phyloP scores from a whole-genome alignment of 2,329 filamentous ascomycete genomes.

The Ophiostoma tasmaniense region DNA sequence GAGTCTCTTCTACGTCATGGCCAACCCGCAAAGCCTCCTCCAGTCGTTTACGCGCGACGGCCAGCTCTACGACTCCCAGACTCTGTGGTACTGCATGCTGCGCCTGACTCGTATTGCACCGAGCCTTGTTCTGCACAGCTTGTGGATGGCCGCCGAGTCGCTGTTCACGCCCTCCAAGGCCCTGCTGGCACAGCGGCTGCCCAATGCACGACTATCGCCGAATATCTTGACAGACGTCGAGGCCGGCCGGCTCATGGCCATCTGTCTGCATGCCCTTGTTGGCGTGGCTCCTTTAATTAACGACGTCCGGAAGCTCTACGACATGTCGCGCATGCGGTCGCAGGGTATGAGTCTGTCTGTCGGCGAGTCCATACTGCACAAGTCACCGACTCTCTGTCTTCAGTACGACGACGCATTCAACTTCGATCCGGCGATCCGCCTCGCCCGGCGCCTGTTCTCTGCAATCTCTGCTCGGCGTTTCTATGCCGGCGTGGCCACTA shows the following conservation, averaged over 20 bases:
- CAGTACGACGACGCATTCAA: slow-evolving; percentile 57
- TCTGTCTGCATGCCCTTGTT: slow-evolving; percentile 55
- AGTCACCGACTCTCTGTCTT: slow-evolving; percentile 44
- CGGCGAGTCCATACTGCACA: slow-evolving; percentile 37
- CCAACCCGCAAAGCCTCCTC: slow-evolving; percentile 46
- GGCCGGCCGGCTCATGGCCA: slow-evolving; percentile 46
- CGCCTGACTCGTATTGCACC: slow-evolving; percentile 49
- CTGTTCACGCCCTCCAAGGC: slow-evolving; percentile 48
- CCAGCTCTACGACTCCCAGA: slow-evolving; percentile 50
- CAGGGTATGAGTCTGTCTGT: slow-evolving; percentile 43
- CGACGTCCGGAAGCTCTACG: slow-evolving; percentile 42
- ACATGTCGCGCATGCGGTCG: slow-evolving; percentile 53
- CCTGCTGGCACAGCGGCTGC: slow-evolving; percentile 34
- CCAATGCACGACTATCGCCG: slow-evolving; percentile 30
- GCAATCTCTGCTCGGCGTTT: slow-evolving; percentile 46
- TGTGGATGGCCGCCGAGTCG: slow-evolving; percentile 53
- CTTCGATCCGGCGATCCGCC: slow-evolving; percentile 49
- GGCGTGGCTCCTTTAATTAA: slow-evolving; percentile 46
- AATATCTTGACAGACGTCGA: slow-evolving; percentile 37
- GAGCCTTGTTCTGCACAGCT: slow-evolving; percentile 52
- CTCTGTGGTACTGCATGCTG: slow-evolving; percentile 55
- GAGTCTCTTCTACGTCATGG: slow-evolving; percentile 55
- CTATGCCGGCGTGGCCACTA: slow-evolving; percentile 37
- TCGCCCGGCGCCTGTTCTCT: slow-evolving; percentile 50
- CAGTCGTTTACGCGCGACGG: slow-evolving; percentile 48